phyloP scores from a whole-genome alignment of 1,284 basidiomycete genomes.

The Naganishia sp. region DNA sequence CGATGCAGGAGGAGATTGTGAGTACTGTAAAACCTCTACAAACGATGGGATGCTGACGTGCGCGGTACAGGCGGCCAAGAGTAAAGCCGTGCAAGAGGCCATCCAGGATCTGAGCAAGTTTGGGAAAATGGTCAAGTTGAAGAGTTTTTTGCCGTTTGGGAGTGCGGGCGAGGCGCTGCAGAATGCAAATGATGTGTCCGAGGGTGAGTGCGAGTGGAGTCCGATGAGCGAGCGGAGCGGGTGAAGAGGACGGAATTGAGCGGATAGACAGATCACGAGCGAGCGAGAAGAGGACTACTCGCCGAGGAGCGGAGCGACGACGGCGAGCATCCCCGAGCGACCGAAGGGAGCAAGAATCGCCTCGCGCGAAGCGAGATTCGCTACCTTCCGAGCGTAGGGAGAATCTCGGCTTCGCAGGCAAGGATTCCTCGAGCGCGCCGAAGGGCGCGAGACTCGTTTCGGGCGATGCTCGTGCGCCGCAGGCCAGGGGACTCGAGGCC shows the following conservation, averaged over 20 bases:
- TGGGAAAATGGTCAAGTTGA: slow-evolving; percentile 86
- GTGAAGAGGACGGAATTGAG: slow-evolving; percentile 4
- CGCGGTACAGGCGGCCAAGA: slow-evolving; percentile 64
- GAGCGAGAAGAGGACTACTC: no score
- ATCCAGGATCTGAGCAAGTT: slow-evolving; percentile 88
- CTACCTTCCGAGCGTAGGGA: not conserved
- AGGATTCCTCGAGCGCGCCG: not conserved
- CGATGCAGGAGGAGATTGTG: slow-evolving; percentile 79
- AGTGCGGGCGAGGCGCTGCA: slow-evolving; percentile 93
- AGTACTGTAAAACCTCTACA: not conserved
- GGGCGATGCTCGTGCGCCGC: no score
- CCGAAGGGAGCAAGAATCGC: slow-evolving; percentile 1
- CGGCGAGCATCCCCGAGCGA: not conserved
- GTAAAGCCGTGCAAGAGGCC: slow-evolving; percentile 79
- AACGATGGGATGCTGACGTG: not conserved
- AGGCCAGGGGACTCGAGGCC: no score
- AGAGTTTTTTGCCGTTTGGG: slow-evolving; percentile 94
- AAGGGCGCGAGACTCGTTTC: not conserved
- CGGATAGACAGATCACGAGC: not conserved
- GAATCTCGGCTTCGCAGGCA: not conserved
- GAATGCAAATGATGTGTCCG: slow-evolving; percentile 94
- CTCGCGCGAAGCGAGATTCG: slow-evolving; percentile 1
- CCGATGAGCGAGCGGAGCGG: slow-evolving; percentile 6
- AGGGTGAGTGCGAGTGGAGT: slow-evolving; percentile 63
- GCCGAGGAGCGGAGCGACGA: slow-evolving; percentile 4